Evolutionary conservation across 495 filamentous ascomycete genomes (phyloP).

Genomic region (Lasiosphaeria miniovina): DNA sequence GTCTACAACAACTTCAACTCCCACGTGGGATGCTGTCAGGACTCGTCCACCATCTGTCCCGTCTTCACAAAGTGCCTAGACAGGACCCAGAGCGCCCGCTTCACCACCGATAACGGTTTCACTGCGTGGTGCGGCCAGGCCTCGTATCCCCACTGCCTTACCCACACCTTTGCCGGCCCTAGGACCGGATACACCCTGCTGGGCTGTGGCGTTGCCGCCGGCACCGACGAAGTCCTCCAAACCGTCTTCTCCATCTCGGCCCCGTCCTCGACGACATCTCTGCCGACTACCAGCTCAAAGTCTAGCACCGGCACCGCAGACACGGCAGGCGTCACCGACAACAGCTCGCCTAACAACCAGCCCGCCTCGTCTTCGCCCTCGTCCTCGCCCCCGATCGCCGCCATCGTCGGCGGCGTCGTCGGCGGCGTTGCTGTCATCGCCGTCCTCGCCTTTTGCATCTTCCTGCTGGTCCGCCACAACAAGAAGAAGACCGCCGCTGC

Average conservation of each 20-base stretch:
- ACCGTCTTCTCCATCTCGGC: slow-evolving; percentile 9
- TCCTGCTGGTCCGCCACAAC: slow-evolving; percentile 38
- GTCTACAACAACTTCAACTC: slow-evolving; percentile 21
- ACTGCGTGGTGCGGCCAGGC: slow-evolving; percentile 26
- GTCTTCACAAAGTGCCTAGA: slow-evolving; percentile 25
- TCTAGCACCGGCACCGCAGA: neutral
- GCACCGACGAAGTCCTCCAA: slow-evolving; percentile 27
- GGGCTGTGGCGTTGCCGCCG: slow-evolving; percentile 29
- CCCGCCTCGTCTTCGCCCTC: neutral
- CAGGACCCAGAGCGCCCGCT: slow-evolving; percentile 12
- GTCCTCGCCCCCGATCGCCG: slow-evolving; percentile 18
- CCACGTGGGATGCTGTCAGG: slow-evolving; percentile 30
- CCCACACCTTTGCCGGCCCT: slow-evolving; percentile 21
- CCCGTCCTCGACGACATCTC: neutral
- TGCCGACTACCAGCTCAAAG: neutral
- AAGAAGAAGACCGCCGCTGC: slow-evolving; percentile 29
- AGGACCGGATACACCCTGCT: slow-evolving; percentile 24
- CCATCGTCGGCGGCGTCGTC: slow-evolving; percentile 49
- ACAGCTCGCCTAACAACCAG: neutral
- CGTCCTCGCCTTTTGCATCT: slow-evolving; percentile 39
- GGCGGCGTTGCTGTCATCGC: slow-evolving; percentile 43
- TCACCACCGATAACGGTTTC: slow-evolving; percentile 24
- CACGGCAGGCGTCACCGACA: neutral
- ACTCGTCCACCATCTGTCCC: slow-evolving; percentile 13
- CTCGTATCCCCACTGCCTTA: slow-evolving; percentile 26